Percentiles rank a stretch among this genome's conserved stretches.
phyloP scores from a whole-genome alignment of 208 protist genomes.

The Kentomonas sorsogonicus region DNA sequence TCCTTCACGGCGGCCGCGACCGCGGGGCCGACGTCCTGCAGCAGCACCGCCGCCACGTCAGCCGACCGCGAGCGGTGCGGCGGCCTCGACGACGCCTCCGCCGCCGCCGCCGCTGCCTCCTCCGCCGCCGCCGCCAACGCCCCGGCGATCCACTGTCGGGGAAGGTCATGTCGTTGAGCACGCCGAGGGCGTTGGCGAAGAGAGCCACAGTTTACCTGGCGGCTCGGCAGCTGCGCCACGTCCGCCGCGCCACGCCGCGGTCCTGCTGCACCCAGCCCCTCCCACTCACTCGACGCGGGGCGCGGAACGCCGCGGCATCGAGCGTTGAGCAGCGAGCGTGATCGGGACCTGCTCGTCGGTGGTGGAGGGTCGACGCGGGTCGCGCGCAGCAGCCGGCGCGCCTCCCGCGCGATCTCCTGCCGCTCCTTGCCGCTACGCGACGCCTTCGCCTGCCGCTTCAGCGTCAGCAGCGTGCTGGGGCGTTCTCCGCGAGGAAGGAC shows the following conservation, averaged over 20 bases:
- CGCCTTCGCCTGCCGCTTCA: conserved; percentile 59
- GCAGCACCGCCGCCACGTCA: conserved; percentile 37
- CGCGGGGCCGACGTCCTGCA: conserved; percentile 31
- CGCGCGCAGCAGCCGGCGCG: conserved; percentile 39
- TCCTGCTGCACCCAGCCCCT: conserved; percentile 45
- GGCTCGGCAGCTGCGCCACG: conserved; percentile 18
- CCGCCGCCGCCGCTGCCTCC: no score
- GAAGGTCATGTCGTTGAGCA: no score
- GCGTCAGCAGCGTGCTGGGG: conserved; percentile 44
- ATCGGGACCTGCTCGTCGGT: conserved; percentile 68
- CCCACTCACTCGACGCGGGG: conserved; percentile 15
- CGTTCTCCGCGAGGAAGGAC: conserved; percentile 33
- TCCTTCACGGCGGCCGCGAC: conserved; percentile 43
- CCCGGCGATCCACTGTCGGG: no score
- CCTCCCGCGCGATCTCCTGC: conserved; percentile 33
- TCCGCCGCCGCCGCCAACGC: no score
- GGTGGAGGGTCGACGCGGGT: conserved; percentile 69
- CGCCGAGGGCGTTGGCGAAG: conserved; percentile 63
- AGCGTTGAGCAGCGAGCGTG: no score
- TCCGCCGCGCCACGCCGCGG: not conserved
- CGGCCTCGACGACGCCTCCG: no score
- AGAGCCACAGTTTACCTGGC: conserved; percentile 79
- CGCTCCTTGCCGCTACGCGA: conserved; percentile 52
- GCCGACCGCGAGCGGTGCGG: no score
- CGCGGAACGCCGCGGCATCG: conserved; percentile 53